phyloP scores from a whole-genome alignment of 495 filamentous ascomycete species.

The Aspergillus steynii region DNA sequence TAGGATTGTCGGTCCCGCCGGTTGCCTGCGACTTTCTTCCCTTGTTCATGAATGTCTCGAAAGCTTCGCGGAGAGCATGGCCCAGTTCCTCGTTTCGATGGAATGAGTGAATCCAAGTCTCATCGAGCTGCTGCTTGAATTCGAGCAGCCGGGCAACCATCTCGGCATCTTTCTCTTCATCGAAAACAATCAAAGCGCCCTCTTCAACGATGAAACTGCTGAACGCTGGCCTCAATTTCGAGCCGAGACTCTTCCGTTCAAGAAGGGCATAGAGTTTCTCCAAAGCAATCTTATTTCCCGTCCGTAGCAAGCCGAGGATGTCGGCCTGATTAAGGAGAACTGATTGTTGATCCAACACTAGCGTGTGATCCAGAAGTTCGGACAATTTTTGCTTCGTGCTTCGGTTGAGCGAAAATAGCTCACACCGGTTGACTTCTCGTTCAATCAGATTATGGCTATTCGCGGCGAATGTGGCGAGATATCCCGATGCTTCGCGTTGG shows the following conservation, averaged over 20 bases:
- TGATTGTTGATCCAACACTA: slow-evolving; percentile 61
- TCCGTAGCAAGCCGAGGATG: slow-evolving; percentile 67
- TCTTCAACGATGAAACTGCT: slow-evolving; percentile 72
- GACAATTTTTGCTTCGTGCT: slow-evolving; percentile 78
- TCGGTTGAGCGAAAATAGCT: slow-evolving; percentile 73
- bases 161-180: slow-evolving; percentile 72
- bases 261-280: slow-evolving; percentile 77
- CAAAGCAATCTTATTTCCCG: slow-evolving; percentile 64
- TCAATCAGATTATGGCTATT: slow-evolving; percentile 65
- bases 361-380: slow-evolving; percentile 62
- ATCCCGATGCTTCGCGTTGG: slow-evolving; percentile 53
- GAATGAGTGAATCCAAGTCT: slow-evolving; percentile 72
- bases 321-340: slow-evolving; percentile 62
- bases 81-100: slow-evolving; percentile 69
- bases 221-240: slow-evolving; percentile 68
- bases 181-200: slow-evolving; percentile 78
- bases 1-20: slow-evolving; percentile 80
- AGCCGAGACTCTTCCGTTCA: slow-evolving; percentile 60
- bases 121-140: slow-evolving; percentile 78
- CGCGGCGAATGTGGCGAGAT: slow-evolving; percentile 70
- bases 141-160: slow-evolving; percentile 84
- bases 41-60: slow-evolving; percentile 88
- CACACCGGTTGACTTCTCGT: slow-evolving; percentile 70
- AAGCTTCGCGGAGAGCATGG: slow-evolving; percentile 77
- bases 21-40: slow-evolving; percentile 62